phyloP scores from a whole-genome alignment of 2,329 filamentous ascomycete species.

The Dothistroma septosporum region DNA sequence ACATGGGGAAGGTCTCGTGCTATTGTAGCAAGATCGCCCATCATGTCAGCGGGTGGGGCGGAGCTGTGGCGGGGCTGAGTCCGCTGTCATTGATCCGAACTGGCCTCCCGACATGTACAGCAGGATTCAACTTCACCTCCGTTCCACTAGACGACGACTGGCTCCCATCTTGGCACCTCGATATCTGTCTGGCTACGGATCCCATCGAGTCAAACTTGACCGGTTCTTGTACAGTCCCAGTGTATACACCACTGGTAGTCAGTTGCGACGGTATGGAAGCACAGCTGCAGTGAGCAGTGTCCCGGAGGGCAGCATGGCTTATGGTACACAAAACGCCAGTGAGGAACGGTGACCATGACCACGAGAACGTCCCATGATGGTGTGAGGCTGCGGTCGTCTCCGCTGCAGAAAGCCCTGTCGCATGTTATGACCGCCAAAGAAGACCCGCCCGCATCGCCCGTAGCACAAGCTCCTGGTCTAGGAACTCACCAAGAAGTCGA shows the following conservation, averaged over 20 bases:
- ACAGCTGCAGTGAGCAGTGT: background rate
- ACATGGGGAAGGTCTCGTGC: background rate
- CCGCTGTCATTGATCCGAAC: background rate
- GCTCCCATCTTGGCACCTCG: too few relatives aligned
- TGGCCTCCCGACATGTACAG: too few relatives aligned
- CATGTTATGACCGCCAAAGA: constrained; percentile 4
- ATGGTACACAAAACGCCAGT: background rate
- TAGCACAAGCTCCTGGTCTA: constrained; percentile 10
- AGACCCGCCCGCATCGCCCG: constrained; percentile 11
- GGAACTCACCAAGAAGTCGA: constrained; percentile 5
- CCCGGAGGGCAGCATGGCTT: background rate
- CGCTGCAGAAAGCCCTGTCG: constrained; percentile 12
- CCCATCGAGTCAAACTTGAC: too few relatives aligned
- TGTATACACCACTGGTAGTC: too few relatives aligned
- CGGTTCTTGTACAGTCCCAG: too few relatives aligned
- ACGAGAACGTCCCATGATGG: constrained; percentile 10
- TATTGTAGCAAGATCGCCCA: background rate
- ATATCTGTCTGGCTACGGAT: too few relatives aligned
- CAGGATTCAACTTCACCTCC: too few relatives aligned
- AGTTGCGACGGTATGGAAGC: background rate
- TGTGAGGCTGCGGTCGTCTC: constrained; percentile 9
- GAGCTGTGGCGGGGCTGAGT: background rate
- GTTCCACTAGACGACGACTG: too few relatives aligned
- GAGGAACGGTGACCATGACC: constrained; percentile 7
- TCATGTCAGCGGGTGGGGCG: background rate